A percentile compares a stretch with the other conserved stretches of the same genome.
These are phyloP conservation scores for Fusarium sp. DNA, from an alignment of 2,329 filamentous ascomycete species.

Conservation along the genomic window DNA sequence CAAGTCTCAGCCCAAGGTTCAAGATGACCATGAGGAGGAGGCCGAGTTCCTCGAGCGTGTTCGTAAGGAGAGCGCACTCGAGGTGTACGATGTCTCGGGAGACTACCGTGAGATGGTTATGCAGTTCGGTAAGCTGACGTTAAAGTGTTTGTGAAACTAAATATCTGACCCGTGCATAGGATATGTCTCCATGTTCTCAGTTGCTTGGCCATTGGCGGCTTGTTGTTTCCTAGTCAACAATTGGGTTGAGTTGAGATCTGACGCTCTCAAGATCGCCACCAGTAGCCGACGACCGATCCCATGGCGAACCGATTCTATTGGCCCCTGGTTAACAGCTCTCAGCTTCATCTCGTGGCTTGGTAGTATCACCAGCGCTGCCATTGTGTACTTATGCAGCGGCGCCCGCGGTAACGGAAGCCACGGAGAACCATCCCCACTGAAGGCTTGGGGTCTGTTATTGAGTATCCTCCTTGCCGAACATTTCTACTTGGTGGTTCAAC, in stretches of 20 bases:
- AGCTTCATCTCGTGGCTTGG: constrained; percentile 95
- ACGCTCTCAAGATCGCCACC: constrained; percentile 93
- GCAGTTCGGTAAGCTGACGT: constrained; percentile 69
- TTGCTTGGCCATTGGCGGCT: constrained; percentile 93
- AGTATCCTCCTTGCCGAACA: constrained; percentile 90
- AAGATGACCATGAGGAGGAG: constrained; percentile 79
- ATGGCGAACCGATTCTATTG: constrained; percentile 91
- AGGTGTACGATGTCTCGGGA: constrained; percentile 86
- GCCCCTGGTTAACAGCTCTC: constrained; percentile 88
- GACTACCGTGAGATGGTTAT: constrained; percentile 96
- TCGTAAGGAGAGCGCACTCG: constrained; percentile 83
- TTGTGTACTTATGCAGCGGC: constrained; percentile 89
- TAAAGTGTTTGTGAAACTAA: neutral
- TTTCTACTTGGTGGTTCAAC: constrained; percentile 82
- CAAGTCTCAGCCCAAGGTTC: constrained; percentile 65
- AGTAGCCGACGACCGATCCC: constrained; percentile 91
- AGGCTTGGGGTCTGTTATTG: constrained; percentile 82
- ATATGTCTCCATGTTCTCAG: constrained; percentile 90
- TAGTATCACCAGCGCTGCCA: constrained; percentile 84
- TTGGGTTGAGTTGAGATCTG: constrained; percentile 93
- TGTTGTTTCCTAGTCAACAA: constrained; percentile 93
- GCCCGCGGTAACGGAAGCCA: constrained; percentile 69
- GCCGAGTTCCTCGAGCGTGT: constrained; percentile 82
- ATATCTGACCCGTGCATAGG: constrained; percentile 56
- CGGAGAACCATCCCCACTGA: constrained; percentile 76